These are phyloP conservation scores for Plasmodium chabaudi DNA, from an alignment of 169 alveolate genomes.

Conservation along the genomic window DNA sequence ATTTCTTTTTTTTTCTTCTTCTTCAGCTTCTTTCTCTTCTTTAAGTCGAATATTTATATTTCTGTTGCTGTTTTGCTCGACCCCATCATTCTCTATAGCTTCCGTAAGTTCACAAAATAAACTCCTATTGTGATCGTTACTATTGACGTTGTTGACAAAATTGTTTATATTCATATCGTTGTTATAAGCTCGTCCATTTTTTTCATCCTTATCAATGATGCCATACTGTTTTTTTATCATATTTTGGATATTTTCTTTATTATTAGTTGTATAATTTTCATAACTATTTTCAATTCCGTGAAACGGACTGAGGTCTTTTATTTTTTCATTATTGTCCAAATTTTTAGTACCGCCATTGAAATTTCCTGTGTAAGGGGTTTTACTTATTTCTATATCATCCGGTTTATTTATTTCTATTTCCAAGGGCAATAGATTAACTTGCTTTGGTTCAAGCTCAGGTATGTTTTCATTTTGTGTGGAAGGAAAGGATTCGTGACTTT, in stretches of 20 bases:
- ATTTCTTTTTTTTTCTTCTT: conserved; percentile 8
- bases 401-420: conserved; percentile 19
- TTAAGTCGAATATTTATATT: conserved; percentile 21
- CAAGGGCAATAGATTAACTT: not conserved
- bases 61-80: conserved; percentile 1
- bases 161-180: no score
- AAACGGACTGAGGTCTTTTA: not conserved
- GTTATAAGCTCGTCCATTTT: no score
- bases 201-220: not conserved
- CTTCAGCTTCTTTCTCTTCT: conserved; percentile 27
- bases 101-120: conserved; percentile 49
- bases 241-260: not conserved
- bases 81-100: conserved; percentile 23
- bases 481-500: conserved; percentile 9
- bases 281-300: not conserved
- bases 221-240: not conserved
- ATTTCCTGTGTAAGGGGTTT: not conserved
- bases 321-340: conserved; percentile 6
- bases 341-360: not conserved
- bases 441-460: not conserved
- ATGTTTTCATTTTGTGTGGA: conserved; percentile 1
- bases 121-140: conserved; percentile 4
- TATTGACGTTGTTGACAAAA: not conserved
- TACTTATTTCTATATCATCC: conserved; percentile 6
- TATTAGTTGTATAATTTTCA: not conserved